Evolutionary conservation across 176 grass and related monocot genomes (phyloP), one percentile per base, ranked within the genome.

Genomic region (Bothriochloa decipiens): DNA sequence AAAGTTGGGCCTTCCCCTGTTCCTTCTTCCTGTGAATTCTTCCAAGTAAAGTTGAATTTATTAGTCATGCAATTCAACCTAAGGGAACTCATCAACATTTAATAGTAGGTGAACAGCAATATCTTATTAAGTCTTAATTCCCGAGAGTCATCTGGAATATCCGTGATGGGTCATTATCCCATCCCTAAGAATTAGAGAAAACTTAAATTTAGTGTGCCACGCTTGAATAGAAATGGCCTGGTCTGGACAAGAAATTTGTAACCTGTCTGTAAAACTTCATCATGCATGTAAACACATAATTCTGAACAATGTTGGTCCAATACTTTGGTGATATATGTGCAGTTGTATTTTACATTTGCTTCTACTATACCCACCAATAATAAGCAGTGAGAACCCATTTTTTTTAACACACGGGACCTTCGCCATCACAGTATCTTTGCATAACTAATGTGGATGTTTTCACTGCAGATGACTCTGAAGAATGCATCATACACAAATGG

Each of bases 391-490:
- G 40, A 53, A 18, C 3, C 35, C 5, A n/a, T 71, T 63, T 15
- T 27, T n/a, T 15, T 52, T 65, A 33, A 58, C 55, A 68, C 16
- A 8, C 9, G 27, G 61, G 49, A 43, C 8, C 3, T 86, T 8
- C 52, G 52, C 28, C 46, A 65, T 58, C 39, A 11, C 69, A 0
- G 33, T 83, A 36, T 16, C 42, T 26, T 76, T 29, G 7, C 46
- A 27, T 80, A 37, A 42, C 68, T 46, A 61, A 79, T 5, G 27
- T 12, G 28, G 40, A 74, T 83, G 45, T 79, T 63, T 68, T 68
- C 50, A n/a, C 60, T 89, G 90, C 95, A 98, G 96, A 92, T 62
- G 85, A 87, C n/a, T 32, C 61, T 97, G 68, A 96, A 96, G 82
- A 99, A 91, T 81, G 45, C 84, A 73, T 84, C 83, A 65, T 96